These are phyloP conservation scores for Fusarium robinianum DNA, from an alignment of 2,329 filamentous ascomycete species.

Conservation along the genomic window DNA sequence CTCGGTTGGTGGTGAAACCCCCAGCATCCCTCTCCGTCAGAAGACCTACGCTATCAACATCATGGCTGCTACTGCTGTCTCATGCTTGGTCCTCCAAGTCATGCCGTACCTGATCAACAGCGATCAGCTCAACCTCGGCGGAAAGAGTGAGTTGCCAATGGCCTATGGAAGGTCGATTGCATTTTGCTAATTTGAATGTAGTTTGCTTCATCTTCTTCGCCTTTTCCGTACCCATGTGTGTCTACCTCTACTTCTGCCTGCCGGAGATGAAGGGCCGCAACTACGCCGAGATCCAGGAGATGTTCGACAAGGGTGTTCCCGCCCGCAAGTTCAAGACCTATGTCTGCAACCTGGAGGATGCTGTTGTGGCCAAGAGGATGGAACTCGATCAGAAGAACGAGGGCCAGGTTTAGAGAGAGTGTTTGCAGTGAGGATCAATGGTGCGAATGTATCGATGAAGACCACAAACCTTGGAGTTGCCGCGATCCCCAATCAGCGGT, in stretches of 20 bases:
- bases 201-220: constrained; percentile 41
- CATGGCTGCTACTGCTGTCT: constrained; percentile 37
- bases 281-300: constrained; percentile 24
- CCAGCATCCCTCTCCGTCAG: constrained; percentile 36
- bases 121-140: constrained; percentile 37
- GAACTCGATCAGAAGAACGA: constrained; percentile 16
- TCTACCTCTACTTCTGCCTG: constrained; percentile 43
- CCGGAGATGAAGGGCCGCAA: constrained; percentile 41
- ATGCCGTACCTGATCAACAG: constrained; percentile 38
- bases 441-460: no score
- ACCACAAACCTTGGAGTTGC: no score
- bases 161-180: accelerated
- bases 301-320: constrained; percentile 19
- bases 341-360: constrained; percentile 15
- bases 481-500: no score
- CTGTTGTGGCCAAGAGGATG: constrained; percentile 12
- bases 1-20: constrained; percentile 37
- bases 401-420: neutral
- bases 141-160: constrained; percentile 29
- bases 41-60: constrained; percentile 43
- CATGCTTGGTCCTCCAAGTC: constrained; percentile 37
- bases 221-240: constrained; percentile 36
- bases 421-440: neutral
- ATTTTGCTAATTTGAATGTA: neutral
- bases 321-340: constrained; percentile 18